Conservation (phyloP, 495 filamentous ascomycete genomes). For the Beverwykella pulmonaria region DNA sequence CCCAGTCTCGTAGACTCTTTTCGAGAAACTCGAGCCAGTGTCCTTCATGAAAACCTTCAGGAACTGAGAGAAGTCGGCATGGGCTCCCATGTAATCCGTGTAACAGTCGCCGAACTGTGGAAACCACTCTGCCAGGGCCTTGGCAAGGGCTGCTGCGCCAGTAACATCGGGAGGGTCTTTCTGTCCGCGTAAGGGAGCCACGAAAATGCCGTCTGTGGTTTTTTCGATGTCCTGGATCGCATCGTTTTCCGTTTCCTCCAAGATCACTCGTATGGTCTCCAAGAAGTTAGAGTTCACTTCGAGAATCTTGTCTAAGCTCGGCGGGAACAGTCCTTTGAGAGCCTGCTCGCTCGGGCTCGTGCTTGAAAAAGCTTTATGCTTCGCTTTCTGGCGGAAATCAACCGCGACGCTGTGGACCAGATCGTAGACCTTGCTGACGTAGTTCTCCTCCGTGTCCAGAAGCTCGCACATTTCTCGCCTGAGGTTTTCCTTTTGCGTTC, state of each 20-base stretch:
- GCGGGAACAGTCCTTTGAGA: conserved; percentile 76
- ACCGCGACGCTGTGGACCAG: conserved; percentile 74
- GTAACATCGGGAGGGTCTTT: conserved; percentile 60
- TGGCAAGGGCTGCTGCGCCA: conserved; percentile 73
- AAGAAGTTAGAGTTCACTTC: conserved; percentile 78
- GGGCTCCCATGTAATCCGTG: conserved; percentile 84
- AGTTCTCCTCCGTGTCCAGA: conserved; percentile 90
- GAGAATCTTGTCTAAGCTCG: conserved; percentile 73
- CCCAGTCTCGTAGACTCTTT: conserved; percentile 76
- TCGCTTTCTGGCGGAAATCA: conserved; percentile 72
- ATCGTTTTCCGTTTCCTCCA: conserved; percentile 82
- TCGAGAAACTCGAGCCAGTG: conserved; percentile 74
- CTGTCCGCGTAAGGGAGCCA: conserved; percentile 32
- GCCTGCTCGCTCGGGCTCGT: conserved; percentile 73
- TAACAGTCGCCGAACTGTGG: conserved; percentile 88
- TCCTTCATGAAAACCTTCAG: conserved; percentile 74
- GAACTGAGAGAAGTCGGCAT: conserved; percentile 78
- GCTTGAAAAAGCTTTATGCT: conserved; percentile 58
- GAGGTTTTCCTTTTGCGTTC: conserved; percentile 79
- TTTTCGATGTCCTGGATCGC: conserved; percentile 56
- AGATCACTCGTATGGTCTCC: conserved; percentile 68
- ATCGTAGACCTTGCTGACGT: conserved; percentile 81
- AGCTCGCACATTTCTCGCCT: conserved; percentile 89
- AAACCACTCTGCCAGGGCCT: conserved; percentile 82
- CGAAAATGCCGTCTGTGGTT: conserved; percentile 31